These are phyloP conservation scores for Stagonosporopsis chrysanthemi DNA, from an alignment of 2,329 filamentous ascomycete genomes.

Conservation along the genomic window DNA sequence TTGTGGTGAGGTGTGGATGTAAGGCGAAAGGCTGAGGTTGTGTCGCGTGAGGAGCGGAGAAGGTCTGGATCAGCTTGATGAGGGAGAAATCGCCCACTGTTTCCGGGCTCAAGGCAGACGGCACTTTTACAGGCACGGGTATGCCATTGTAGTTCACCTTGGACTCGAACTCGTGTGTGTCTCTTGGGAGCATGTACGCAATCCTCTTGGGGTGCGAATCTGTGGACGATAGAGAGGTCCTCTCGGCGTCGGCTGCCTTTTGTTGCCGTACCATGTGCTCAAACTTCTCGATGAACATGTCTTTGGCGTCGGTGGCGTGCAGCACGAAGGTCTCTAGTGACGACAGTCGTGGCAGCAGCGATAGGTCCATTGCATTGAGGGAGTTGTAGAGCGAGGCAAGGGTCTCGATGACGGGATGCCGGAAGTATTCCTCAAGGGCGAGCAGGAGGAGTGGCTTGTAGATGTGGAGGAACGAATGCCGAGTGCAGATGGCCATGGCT, in stretches of 20 bases:
- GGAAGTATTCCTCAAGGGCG: slow-evolving; percentile 96
- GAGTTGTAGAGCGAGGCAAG: slow-evolving; percentile 87
- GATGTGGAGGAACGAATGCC: slow-evolving; percentile 97
- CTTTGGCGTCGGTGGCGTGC: slow-evolving; percentile 90
- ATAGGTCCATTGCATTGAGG: slow-evolving; percentile 96
- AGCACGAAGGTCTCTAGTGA: slow-evolving; percentile 84
- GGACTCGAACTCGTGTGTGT: slow-evolving; percentile 98
- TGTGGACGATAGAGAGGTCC: slow-evolving; percentile 45
- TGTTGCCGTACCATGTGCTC: slow-evolving; percentile 90
- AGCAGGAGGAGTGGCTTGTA: slow-evolving; percentile 96
- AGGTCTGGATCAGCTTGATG: slow-evolving; percentile 95
- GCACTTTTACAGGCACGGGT: slow-evolving; percentile 95
- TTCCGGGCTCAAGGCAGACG: slow-evolving; percentile 90
- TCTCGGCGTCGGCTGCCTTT: slow-evolving; percentile 67
- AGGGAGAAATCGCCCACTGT: slow-evolving; percentile 97
- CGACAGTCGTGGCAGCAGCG: slow-evolving; percentile 86
- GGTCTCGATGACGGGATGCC: slow-evolving; percentile 86
- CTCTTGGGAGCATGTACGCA: slow-evolving; percentile 80
- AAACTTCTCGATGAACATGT: slow-evolving; percentile 97
- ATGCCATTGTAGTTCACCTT: slow-evolving; percentile 96
- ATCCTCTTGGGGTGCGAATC: slow-evolving; percentile 59
- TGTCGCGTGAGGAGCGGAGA: slow-evolving; percentile 82
- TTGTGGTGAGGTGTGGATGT: slow-evolving; percentile 93
- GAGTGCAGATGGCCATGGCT: slow-evolving; percentile 97
- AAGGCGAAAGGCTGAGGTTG: slow-evolving; percentile 83